A percentile compares a stretch with the other conserved stretches of the same genome.
These are phyloP conservation scores for Diplodia intermedia DNA, from an alignment of 2,329 filamentous ascomycete species.

Conservation along the genomic window DNA sequence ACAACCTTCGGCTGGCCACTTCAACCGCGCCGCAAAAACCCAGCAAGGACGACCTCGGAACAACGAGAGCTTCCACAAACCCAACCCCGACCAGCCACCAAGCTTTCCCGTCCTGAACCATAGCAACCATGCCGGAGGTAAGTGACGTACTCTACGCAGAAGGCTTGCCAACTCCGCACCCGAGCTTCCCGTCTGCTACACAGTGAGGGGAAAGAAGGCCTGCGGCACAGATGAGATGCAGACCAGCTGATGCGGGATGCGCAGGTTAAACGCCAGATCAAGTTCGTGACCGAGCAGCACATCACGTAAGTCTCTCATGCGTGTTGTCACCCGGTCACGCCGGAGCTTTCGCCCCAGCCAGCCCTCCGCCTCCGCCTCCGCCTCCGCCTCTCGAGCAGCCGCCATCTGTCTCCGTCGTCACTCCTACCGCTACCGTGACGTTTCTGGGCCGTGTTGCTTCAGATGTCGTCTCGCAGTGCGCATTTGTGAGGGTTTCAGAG, in stretches of 20 bases:
- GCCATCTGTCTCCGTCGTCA: not conserved
- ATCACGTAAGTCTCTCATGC: constrained; percentile 71
- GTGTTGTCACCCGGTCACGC: not conserved
- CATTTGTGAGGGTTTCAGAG: not conserved
- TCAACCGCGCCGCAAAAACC: not conserved
- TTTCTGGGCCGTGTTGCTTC: not conserved
- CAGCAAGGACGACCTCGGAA: not conserved
- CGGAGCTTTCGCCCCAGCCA: not conserved
- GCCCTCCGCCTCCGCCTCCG: constrained; percentile 15
- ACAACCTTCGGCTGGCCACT: not conserved
- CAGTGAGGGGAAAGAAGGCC: not conserved
- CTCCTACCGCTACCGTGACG: not conserved
- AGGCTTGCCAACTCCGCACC: not conserved
- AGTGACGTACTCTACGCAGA: constrained; percentile 36
- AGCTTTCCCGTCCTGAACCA: not conserved
- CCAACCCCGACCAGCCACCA: constrained; percentile 4
- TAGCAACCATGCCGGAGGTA: constrained; percentile 55
- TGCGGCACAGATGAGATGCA: not conserved
- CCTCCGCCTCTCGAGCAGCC: constrained; percentile 33
- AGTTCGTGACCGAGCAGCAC: constrained; percentile 90
- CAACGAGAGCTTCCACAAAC: constrained; percentile 10
- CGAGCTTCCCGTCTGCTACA: not conserved
- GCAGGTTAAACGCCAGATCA: constrained; percentile 82
- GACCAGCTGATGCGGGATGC: not conserved
- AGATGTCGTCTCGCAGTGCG: not conserved